phyloP scores from a whole-genome alignment of 768 basidiomycete genomes.

The Tricholoma sp. region DNA sequence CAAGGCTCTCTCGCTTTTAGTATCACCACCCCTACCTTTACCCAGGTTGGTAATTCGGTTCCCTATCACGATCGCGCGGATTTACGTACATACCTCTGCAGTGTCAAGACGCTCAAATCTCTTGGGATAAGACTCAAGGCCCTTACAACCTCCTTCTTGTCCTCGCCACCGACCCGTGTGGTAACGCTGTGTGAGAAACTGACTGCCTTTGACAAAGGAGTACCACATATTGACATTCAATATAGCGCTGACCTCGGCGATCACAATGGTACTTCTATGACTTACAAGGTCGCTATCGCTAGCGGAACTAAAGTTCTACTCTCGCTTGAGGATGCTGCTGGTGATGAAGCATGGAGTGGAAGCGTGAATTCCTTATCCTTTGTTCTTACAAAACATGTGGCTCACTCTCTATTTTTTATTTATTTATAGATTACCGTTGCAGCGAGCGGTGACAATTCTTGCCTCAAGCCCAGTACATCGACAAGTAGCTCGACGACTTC shows the following conservation, averaged over 20 bases:
- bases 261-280: constrained; percentile 35
- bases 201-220: background rate
- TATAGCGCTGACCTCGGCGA: constrained; percentile 58
- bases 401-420: constrained; percentile 4
- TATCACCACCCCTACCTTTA: constrained; percentile 45
- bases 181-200: constrained; percentile 50
- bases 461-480: constrained; percentile 16
- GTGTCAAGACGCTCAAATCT: constrained; percentile 48
- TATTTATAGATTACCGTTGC: constrained; percentile 36
- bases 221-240: constrained; percentile 1
- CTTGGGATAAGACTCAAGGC: constrained; percentile 41
- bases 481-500: constrained; percentile 6
- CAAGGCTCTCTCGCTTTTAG: constrained; percentile 49
- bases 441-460: constrained; percentile 33
- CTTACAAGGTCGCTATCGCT: constrained; percentile 43
- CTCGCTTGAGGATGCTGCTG: constrained; percentile 46
- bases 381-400: constrained; percentile 6
- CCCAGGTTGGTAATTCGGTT: constrained; percentile 42
- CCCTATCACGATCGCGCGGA: background rate
- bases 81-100: constrained; percentile 21
- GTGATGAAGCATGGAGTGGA: constrained; percentile 64
- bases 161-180: constrained; percentile 48
- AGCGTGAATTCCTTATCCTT: constrained; percentile 34
- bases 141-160: constrained; percentile 63
- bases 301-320: constrained; percentile 45